Evolutionary conservation across 179 eudicot species (phyloP), one percentile per base, ranked within the genome.

Genomic region (Patellifolia procumbens): DNA sequence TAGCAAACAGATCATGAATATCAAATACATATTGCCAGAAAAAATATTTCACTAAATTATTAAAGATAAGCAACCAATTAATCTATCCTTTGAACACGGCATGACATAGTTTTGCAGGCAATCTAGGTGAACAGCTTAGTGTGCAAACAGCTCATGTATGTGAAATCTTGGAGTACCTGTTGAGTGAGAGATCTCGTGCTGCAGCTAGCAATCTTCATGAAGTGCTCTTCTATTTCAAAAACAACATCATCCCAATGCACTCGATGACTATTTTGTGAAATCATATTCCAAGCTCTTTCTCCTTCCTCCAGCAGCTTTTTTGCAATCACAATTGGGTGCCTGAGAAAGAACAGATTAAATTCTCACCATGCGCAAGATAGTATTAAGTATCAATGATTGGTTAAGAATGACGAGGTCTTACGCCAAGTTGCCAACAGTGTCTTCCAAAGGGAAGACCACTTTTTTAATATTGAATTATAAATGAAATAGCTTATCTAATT

Each of bases 271-370:
- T 81, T 84, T 72, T 70, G 84, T 26, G 99, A 85, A 73, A 93
- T 84, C 81, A 72, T 67, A 75, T 80, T 86, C 99, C 99, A 95
- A 62, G 78, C 85, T 80, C 82, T 86, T 66, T 82, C 91, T 77
- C 95, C 99, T 80, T 95, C 97, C 85, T 86, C 91, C 12, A 93
- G 73, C 51, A 95, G 85, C 72, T 85, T 74, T 89, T 95, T 93
- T 51, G 92, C 88, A 12, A 91, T 85, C 75, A 75, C 45, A 81
- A 95, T 91, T 83, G 91, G 98, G 72, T 84, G 82, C 90, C 99
- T 95, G 78, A 34, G 78, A 85, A 66, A 66, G 75, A 7, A 80
- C 24, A 51, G 13, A 13, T 55, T 20, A 55, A 24, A 53, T 70
- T 17, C 26, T 68, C 43, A 2, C 16, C 4, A 58, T 51, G 51